Evolutionary conservation across 768 basidiomycete genomes (phyloP).

Genomic region (Auriscalpium vulgare): DNA sequence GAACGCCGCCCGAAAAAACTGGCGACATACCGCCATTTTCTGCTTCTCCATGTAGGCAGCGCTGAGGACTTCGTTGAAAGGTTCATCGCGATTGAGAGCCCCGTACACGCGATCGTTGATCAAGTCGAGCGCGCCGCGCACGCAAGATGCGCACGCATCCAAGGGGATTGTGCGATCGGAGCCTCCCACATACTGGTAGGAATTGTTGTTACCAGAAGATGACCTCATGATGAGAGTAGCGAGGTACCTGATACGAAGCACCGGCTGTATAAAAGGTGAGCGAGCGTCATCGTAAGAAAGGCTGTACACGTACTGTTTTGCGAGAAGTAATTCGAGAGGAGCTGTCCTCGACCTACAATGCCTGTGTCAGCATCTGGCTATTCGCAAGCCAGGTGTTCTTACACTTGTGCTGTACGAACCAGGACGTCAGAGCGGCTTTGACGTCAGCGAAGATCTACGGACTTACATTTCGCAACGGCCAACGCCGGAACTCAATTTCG

Average conservation of each 20-base stretch:
- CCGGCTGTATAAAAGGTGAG: constrained; percentile 41
- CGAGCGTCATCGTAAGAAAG: too few species aligned
- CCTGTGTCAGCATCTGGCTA: background rate
- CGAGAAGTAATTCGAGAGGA: constrained; percentile 78
- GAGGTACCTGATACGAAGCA: constrained; percentile 64
- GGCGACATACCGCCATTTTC: constrained; percentile 59
- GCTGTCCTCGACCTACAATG: constrained; percentile 50
- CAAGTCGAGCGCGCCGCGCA: constrained; percentile 46
- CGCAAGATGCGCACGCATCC: constrained; percentile 47
- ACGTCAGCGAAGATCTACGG: background rate
- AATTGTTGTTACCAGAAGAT: background rate
- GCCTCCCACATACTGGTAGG: constrained; percentile 64
- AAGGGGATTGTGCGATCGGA: constrained; percentile 67
- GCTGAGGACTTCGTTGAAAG: constrained; percentile 74
- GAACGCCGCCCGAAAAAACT: background rate
- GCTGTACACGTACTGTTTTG: constrained; percentile 56
- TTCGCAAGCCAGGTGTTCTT: constrained; percentile 6
- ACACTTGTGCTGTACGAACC: constrained; percentile 59
- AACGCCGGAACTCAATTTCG: constrained; percentile 55
- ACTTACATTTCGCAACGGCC: constrained; percentile 61
- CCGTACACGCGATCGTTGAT: constrained; percentile 48
- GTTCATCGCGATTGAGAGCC: constrained; percentile 31
- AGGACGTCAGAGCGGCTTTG: constrained; percentile 4
- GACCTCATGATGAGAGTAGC: background rate
- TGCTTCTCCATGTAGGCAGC: constrained; percentile 83